Percentiles rank a stretch among this genome's conserved stretches.
These are phyloP conservation scores for Pascua guehoae DNA, from an alignment of 1,284 basidiomycete species.

Conservation along the genomic window DNA sequence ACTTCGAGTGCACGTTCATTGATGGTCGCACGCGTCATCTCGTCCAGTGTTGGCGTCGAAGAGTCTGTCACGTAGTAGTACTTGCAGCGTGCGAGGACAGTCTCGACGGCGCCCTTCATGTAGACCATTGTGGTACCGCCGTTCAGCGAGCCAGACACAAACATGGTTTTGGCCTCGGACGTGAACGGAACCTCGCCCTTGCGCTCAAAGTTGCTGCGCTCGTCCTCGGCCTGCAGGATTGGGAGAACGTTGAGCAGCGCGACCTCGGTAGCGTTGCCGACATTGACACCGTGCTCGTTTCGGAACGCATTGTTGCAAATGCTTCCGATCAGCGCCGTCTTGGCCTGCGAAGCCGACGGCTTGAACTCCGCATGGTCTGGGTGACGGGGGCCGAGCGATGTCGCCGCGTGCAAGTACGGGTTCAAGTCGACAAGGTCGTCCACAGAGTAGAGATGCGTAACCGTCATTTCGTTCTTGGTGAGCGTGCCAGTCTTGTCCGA, in stretches of 20 bases:
- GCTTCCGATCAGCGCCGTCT: constrained; percentile 60
- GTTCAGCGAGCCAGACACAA: constrained; percentile 66
- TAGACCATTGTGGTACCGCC: constrained; percentile 70
- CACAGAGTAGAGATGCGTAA: constrained; percentile 79
- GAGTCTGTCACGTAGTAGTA: constrained; percentile 83
- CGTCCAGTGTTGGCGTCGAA: constrained; percentile 72
- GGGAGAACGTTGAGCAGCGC: constrained; percentile 81
- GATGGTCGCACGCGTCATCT: constrained; percentile 63
- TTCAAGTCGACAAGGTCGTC: constrained; percentile 75
- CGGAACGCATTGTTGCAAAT: constrained; percentile 58
- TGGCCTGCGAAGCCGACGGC: constrained; percentile 58
- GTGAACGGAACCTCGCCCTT: constrained; percentile 80
- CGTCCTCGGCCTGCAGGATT: constrained; percentile 66
- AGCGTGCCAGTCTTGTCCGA: constrained; percentile 98
- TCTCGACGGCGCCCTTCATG: constrained; percentile 88
- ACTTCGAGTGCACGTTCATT: constrained; percentile 65
- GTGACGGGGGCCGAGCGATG: constrained; percentile 60
- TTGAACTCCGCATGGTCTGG: constrained; percentile 44
- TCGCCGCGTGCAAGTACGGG: constrained; percentile 48
- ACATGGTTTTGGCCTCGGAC: constrained; percentile 91
- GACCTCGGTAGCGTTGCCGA: constrained; percentile 88
- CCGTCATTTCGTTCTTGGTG: constrained; percentile 93
- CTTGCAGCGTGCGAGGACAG: constrained; percentile 76
- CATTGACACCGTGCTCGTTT: constrained; percentile 68
- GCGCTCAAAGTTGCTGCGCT: constrained; percentile 67